Percentiles rank a stretch among this genome's conserved stretches.
These are phyloP conservation scores for Monosporascus cannonballus DNA, from an alignment of 2,329 filamentous ascomycete species.

Conservation along the genomic window DNA sequence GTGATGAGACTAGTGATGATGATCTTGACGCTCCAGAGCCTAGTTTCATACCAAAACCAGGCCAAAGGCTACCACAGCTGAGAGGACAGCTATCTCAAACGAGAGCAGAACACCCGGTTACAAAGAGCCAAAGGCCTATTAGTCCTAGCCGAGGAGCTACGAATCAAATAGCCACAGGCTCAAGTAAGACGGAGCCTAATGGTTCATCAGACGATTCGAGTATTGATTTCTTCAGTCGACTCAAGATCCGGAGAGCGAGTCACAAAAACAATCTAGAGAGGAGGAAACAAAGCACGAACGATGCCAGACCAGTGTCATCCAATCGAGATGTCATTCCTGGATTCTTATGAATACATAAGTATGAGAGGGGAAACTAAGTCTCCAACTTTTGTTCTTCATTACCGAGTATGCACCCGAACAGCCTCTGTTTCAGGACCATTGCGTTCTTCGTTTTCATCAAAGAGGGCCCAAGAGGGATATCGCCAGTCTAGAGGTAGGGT, in stretches of 20 bases:
- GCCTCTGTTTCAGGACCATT: no score
- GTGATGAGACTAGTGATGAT: conserved; percentile 12
- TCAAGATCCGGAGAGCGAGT: conserved; percentile 18
- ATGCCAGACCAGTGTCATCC: conserved; percentile 5
- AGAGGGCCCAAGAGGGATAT: no score
- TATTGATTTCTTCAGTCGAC: conserved; percentile 14
- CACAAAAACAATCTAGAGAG: conserved; percentile 14
- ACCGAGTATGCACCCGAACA: no score
- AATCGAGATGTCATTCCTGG: conserved; percentile 18
- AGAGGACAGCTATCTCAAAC: background rate
- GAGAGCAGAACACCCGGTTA: background rate
- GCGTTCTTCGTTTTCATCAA: no score
- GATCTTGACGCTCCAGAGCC: conserved; percentile 10
- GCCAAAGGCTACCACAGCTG: background rate
- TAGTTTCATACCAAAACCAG: background rate
- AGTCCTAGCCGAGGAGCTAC: background rate
- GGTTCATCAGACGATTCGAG: conserved; percentile 9
- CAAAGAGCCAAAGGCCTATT: background rate
- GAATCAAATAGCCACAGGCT: background rate
- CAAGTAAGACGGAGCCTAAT: conserved; percentile 1
- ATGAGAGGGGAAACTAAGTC: no score
- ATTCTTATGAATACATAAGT: conserved; percentile 13
- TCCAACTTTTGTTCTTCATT: no score
- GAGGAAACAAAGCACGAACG: conserved; percentile 10
- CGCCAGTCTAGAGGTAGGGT: no score